Base-by-base conservation (phyloP, 1,284 basidiomycete species). In the Pseudozyma hubeiensis region DNA sequence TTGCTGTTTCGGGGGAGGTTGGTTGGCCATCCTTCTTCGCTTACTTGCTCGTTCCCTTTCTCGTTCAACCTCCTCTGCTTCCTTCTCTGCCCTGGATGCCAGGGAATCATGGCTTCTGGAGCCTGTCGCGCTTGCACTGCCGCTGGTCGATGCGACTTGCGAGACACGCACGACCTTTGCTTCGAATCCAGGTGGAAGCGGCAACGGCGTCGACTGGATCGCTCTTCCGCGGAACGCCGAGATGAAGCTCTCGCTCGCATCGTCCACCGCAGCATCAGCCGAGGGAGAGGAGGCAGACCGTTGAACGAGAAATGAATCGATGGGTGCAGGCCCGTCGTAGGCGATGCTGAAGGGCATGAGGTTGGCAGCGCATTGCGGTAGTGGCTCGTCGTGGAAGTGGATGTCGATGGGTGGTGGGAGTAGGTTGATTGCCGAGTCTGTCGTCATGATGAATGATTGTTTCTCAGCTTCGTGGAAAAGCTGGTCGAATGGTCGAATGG, bases 271-370 rank as follows among this genome's bases (percentile, higher is more conserved):
- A n/a, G 35, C 24, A 19, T n/a, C 9, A 24, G 37, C 14, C 14
- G 46, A 43, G 24, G 29, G 13, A 3, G 41, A 39, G 13, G 62
- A 14, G 0, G 66, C 54, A 10, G 52, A 19, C 11, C 63, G 62
- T 4, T 68, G 59, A 11, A 75, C 60, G 50, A 78, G 55, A 35
- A 75, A 78, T 16, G 61, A 60, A 41, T 75, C 60, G 48, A 78
- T 51, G 3, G 76, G 72, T 0, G 76, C 76, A 0, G 66, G 57
- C 9, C 76, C 76, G 49, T 67, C 51, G 54, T 78, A 78, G 45
- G 71, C 65, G 45, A 78, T 69, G 56, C 48, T 50, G 46, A 78
- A 72, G 8, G 76, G 76, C 76, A 78, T 78, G 6, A 78, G 65
- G 53, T 78, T 75, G 29, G 75, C 67, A 11, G 34, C 51, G 47